Base-by-base conservation (phyloP, 148 eudicot species). In the Rhododendron vialii region DNA sequence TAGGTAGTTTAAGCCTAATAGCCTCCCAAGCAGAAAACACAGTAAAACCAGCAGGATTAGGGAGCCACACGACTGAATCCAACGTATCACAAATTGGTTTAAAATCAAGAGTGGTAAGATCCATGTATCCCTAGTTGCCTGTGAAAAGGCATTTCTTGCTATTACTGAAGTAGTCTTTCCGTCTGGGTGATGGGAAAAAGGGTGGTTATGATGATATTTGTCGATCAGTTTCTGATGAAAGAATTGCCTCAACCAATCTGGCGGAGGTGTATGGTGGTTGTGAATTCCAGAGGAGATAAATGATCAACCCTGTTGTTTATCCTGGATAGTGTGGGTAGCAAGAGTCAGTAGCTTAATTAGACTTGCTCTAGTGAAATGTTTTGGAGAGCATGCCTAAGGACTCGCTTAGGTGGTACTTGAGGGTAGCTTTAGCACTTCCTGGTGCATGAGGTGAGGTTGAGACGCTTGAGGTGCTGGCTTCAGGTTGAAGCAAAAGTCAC, bases 291-390 rank as follows among this genome's bases (percentile, higher is more conserved):
- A 18, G 67, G 43, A 33, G n/a, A 51, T 30, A 33, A 81, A 55
- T 81, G 67, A 81, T 81, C 67, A 81, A 30, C n/a, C 43, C 10
- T 51, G 38, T 78, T 43, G 30, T 78, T 47, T 78, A 78, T 78
- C 33, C 11, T 43, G 81, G 81, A 50, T 26, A 18, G 10, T 81
- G 45, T 28, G 5, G 24, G 83, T 53, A 33, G 59, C 61, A 50
- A 80, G 41, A 5, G 33, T 55, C 41, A 7, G 18, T 30, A 22
- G 82, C 53, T 50, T 26, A 30, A 69, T 69, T 63, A 63, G 69
- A 63, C 69, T 63, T 69, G 75, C 75, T 69, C 17, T 28, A 30
- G 75, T 30, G 17, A 13, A 69, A 28, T 69, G 35, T 30, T 69
- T 69, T 69, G 75, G 33, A 69, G 75, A 69, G 75, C 38, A 69